Evolutionary conservation across 2,329 filamentous ascomycete species (phyloP).

Genomic region (Sphaerulina musiva): DNA sequence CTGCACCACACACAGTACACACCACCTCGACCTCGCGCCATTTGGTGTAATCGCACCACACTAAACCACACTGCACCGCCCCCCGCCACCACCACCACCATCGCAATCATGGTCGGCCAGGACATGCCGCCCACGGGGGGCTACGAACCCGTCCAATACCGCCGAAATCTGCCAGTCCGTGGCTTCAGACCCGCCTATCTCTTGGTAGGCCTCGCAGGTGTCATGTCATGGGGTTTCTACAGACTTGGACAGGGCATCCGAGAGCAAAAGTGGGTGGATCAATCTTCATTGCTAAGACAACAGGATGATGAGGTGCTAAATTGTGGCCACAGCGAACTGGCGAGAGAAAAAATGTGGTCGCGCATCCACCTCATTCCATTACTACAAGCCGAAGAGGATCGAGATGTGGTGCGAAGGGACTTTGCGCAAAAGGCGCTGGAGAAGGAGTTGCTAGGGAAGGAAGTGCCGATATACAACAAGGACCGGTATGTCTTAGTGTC

Average conservation of each 20-base stretch:
- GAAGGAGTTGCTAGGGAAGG: slow-evolving; percentile 79
- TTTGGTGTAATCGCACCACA: slow-evolving; percentile 4
- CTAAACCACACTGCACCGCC: background rate
- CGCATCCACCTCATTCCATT: slow-evolving; percentile 90
- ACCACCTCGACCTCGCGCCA: background rate
- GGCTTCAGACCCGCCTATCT: slow-evolving; percentile 81
- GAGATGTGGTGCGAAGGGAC: slow-evolving; percentile 83
- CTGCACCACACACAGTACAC: background rate
- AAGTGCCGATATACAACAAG: slow-evolving; percentile 78
- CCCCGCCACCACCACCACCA: background rate
- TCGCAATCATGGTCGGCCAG: slow-evolving; percentile 66
- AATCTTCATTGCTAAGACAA: background rate
- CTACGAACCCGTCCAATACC: slow-evolving; percentile 96
- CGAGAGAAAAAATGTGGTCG: slow-evolving; percentile 96
- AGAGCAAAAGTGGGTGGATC: slow-evolving; percentile 69
- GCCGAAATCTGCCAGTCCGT: slow-evolving; percentile 87
- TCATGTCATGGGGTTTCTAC: slow-evolving; percentile 91
- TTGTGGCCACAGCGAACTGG: slow-evolving; percentile 64
- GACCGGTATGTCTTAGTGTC: slow-evolving; percentile 61
- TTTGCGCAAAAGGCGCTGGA: slow-evolving; percentile 82
- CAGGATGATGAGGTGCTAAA: slow-evolving; percentile 13
- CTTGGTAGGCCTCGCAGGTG: slow-evolving; percentile 64
- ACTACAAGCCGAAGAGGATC: slow-evolving; percentile 92
- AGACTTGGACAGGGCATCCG: slow-evolving; percentile 73
- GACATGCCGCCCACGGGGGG: slow-evolving; percentile 94